Percentiles rank a stretch among this genome's conserved stretches.
Evolutionary conservation across 2,329 filamentous ascomycete species (phyloP).

Genomic region (Graphium sp.): DNA sequence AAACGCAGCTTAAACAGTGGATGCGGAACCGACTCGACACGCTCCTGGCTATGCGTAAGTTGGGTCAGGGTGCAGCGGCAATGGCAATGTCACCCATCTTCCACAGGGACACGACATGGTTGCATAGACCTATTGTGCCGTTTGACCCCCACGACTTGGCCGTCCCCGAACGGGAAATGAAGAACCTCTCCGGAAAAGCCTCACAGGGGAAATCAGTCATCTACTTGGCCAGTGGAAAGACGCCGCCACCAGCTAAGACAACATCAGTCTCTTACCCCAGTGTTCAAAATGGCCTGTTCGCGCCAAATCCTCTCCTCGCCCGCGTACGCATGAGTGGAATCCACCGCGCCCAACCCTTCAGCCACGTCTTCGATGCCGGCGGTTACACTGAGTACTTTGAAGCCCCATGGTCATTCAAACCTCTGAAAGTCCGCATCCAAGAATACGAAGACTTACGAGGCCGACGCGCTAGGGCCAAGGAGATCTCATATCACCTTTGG

Average conservation of each 20-base stretch:
- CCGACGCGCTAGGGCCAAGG: too few species aligned
- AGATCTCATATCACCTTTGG: too few species aligned
- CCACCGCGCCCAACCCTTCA: conserved; percentile 22
- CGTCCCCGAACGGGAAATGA: conserved; percentile 8
- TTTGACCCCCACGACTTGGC: too few species aligned
- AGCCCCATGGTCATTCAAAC: conserved; percentile 13
- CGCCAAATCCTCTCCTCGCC: not conserved
- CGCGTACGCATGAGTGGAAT: conserved; percentile 22
- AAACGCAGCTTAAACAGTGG: conserved; percentile 13
- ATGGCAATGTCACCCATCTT: conserved; percentile 15
- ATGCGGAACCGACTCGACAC: conserved; percentile 16
- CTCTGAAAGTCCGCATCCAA: too few species aligned
- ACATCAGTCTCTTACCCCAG: too few species aligned
- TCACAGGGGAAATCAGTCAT: too few species aligned
- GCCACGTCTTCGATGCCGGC: conserved; percentile 18
- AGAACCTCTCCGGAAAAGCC: too few species aligned
- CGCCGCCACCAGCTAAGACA: too few species aligned
- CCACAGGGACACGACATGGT: conserved; percentile 14
- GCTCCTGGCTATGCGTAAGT: conserved; percentile 13
- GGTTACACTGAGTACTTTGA: conserved; percentile 13
- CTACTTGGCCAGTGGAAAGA: too few species aligned
- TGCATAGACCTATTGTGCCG: conserved; percentile 13
- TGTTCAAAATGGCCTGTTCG: too few species aligned
- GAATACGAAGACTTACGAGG: too few species aligned
- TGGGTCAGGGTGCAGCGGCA: conserved; percentile 15